A percentile compares a stretch with the other conserved stretches of the same genome.
Evolutionary conservation across 2,329 filamentous ascomycete genomes (phyloP).

Genomic region (Fusarium falciforme): DNA sequence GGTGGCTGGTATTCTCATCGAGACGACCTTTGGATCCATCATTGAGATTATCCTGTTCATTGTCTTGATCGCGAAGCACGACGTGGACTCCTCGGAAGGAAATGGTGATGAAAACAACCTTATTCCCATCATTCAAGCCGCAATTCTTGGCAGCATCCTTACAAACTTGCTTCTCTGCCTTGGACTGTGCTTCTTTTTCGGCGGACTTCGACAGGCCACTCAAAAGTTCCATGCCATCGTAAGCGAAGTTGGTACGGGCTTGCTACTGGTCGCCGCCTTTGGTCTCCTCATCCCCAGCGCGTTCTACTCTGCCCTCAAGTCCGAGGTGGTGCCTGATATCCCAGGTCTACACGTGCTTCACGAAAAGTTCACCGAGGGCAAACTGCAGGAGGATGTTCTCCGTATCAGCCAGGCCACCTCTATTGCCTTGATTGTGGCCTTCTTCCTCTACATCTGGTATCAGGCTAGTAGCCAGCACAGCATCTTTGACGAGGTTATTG

Average conservation of each 20-base stretch:
- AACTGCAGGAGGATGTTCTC: constrained; percentile 60
- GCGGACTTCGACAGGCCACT: constrained; percentile 68
- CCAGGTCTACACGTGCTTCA: constrained; percentile 37
- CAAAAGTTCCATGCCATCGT: constrained; percentile 73
- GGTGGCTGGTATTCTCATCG: constrained; percentile 65
- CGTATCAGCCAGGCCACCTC: constrained; percentile 72
- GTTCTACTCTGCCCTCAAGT: constrained; percentile 51
- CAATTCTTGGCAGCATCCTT: constrained; percentile 76
- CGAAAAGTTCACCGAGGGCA: constrained; percentile 46
- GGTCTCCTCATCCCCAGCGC: constrained; percentile 50
- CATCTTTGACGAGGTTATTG: constrained; percentile 69
- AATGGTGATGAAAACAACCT: constrained; percentile 50
- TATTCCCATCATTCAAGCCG: constrained; percentile 74
- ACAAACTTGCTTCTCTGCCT: constrained; percentile 76
- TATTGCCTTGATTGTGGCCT: constrained; percentile 70
- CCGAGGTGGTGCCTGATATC: constrained; percentile 38
- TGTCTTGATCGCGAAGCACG: constrained; percentile 62
- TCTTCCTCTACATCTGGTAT: constrained; percentile 67
- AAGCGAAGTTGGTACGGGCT: constrained; percentile 74
- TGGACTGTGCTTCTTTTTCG: constrained; percentile 74
- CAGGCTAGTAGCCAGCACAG: constrained; percentile 74
- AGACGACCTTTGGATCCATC: constrained; percentile 68
- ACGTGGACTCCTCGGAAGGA: constrained; percentile 10
- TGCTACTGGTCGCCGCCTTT: constrained; percentile 70
- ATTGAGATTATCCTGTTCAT: constrained; percentile 78